phyloP scores from a whole-genome alignment of 2,329 filamentous ascomycete genomes.

The Ophiocordyceps robertsii region DNA sequence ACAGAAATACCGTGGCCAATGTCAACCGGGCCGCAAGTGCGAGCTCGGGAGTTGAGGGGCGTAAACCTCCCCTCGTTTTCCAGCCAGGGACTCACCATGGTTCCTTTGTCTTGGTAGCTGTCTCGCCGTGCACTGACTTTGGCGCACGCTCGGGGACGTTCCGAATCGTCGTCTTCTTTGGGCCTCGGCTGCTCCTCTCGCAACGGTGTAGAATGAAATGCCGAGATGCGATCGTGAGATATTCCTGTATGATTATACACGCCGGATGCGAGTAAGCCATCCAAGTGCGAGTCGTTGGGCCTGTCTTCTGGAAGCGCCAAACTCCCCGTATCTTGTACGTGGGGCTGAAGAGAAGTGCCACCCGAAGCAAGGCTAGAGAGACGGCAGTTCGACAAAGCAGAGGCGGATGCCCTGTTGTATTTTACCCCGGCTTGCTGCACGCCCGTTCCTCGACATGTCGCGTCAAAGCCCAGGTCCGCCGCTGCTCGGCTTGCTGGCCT shows the following conservation, averaged over 20 bases:
- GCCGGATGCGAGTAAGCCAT: no score
- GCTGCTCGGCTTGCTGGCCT: neutral
- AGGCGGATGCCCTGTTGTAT: no score
- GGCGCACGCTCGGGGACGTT: neutral
- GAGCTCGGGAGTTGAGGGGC: neutral
- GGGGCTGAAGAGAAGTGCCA: no score
- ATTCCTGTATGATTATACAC: no score
- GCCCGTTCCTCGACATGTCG: neutral
- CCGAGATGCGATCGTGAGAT: no score
- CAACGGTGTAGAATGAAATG: no score
- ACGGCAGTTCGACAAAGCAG: no score
- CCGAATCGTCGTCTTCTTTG: neutral
- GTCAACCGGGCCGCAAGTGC: neutral
- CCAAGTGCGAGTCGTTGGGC: no score
- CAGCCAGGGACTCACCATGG: slow-evolving; percentile 6
- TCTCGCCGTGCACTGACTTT: neutral
- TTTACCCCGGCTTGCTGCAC: no score
- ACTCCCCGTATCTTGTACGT: no score
- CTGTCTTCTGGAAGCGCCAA: no score
- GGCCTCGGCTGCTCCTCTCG: neutral
- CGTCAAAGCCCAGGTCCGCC: neutral
- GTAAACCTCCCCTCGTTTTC: neutral
- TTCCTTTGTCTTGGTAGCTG: slow-evolving; percentile 9
- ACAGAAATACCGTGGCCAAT: neutral
- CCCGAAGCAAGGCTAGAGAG: no score